Percentiles rank a stretch among this genome's conserved stretches.
These are phyloP conservation scores for Annulohypoxylon nitens DNA, from an alignment of 495 filamentous ascomycete genomes.

Conservation along the genomic window DNA sequence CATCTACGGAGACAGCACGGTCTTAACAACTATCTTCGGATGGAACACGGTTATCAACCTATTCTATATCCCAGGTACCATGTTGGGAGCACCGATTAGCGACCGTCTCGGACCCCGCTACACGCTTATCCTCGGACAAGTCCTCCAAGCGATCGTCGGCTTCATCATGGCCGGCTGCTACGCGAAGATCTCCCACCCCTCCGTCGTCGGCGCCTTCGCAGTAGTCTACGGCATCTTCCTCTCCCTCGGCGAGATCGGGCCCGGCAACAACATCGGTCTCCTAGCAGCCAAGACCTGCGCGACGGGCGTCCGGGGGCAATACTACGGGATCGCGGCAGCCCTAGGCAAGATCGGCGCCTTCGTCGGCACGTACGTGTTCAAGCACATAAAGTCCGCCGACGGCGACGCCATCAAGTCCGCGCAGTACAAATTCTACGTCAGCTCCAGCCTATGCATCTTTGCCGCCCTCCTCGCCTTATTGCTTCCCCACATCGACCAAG, in stretches of 20 bases:
- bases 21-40: conserved; percentile 81
- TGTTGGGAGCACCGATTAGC: conserved; percentile 77
- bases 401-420: conserved; percentile 60
- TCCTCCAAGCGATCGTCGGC: conserved; percentile 79
- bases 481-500: conserved; percentile 77
- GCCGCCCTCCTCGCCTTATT: conserved; percentile 70
- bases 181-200: conserved; percentile 67
- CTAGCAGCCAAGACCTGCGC: conserved; percentile 88
- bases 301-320: conserved; percentile 88
- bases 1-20: conserved; percentile 67
- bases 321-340: conserved; percentile 91
- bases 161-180: conserved; percentile 90
- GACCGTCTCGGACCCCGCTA: conserved; percentile 82
- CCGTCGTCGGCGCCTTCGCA: conserved; percentile 80
- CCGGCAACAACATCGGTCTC: conserved; percentile 92
- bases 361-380: conserved; percentile 87
- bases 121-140: conserved; percentile 75
- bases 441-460: conserved; percentile 72
- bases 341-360: conserved; percentile 90
- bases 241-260: conserved; percentile 85
- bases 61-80: conserved; percentile 87
- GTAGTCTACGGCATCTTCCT: conserved; percentile 85
- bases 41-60: conserved; percentile 88
- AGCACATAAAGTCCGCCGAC: conserved; percentile 76
- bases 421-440: conserved; percentile 83